phyloP scores from a whole-genome alignment of 2,329 filamentous ascomycete genomes.

The Diaporthe vaccinii region DNA sequence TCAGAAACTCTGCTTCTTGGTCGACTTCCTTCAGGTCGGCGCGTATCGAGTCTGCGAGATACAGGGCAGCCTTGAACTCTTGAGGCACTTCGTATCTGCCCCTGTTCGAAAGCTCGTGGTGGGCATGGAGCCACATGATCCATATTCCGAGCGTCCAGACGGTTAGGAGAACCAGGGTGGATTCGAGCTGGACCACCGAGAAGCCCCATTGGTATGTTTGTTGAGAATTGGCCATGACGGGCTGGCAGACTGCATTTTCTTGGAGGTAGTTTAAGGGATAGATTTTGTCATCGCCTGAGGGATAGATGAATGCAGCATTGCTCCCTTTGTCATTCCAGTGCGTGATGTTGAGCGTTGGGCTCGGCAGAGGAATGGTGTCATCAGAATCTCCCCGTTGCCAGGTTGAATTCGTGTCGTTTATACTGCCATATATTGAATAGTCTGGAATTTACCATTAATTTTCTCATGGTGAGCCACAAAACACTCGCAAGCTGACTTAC shows the following conservation, averaged over 20 bases:
- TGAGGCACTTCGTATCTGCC: constrained; percentile 16
- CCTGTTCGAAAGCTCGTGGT: constrained; percentile 17
- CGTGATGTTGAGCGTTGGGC: constrained; percentile 22
- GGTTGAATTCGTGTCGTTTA: neutral
- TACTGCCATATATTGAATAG: neutral
- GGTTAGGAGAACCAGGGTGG: constrained; percentile 36
- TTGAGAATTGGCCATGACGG: neutral
- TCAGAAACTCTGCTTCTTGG: neutral
- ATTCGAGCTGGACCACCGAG: constrained; percentile 46
- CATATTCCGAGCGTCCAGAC: constrained; percentile 45
- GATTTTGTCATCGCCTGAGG: neutral
- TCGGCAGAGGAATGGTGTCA: neutral
- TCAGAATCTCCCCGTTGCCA: neutral
- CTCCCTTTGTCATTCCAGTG: neutral
- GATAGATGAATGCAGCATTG: neutral
- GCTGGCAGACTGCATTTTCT: constrained; percentile 26
- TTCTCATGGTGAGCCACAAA: neutral
- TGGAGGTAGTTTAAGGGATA: neutral
- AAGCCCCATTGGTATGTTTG: constrained; percentile 47
- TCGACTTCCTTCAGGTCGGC: neutral
- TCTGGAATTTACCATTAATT: neutral
- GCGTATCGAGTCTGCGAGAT: constrained; percentile 12
- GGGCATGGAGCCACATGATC: constrained; percentile 43
- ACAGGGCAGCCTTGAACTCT: constrained; percentile 5
- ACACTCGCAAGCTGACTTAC: neutral